A percentile compares a stretch with the other conserved stretches of the same genome.
Evolutionary conservation across 768 basidiomycete species (phyloP).

Genomic region (Termitomyces sp.): DNA sequence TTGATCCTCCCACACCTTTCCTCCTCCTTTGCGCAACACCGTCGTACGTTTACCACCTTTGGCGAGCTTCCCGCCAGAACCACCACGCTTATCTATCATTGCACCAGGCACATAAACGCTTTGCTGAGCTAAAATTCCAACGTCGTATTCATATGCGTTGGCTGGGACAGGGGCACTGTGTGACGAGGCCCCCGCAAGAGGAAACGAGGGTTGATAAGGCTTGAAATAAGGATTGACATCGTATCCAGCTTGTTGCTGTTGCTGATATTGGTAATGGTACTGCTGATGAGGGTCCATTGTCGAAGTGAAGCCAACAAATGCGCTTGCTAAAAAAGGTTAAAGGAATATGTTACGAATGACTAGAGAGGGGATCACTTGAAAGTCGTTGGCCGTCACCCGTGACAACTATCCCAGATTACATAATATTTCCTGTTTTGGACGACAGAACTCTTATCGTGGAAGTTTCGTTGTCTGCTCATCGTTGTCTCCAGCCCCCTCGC

Average conservation of each 20-base stretch:
- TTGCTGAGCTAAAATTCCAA: constrained; percentile 85
- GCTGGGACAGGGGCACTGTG: constrained; percentile 79
- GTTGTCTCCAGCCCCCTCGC: constrained; percentile 23
- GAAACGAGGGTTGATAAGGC: constrained; percentile 69
- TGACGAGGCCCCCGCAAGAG: constrained; percentile 57
- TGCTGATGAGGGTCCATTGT: constrained; percentile 42
- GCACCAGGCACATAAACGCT: constrained; percentile 91
- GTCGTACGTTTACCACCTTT: constrained; percentile 92
- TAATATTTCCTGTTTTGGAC: constrained; percentile 20
- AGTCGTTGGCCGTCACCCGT: background rate
- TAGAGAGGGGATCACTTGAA: background rate
- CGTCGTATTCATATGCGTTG: constrained; percentile 90
- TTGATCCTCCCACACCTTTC: constrained; percentile 98
- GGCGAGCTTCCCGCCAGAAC: constrained; percentile 77
- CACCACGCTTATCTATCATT: constrained; percentile 83
- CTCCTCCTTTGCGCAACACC: constrained; percentile 91
- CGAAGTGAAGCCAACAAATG: constrained; percentile 5
- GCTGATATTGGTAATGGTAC: constrained; percentile 43
- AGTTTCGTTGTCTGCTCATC: constrained; percentile 15
- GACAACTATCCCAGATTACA: constrained; percentile 14
- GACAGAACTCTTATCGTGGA: background rate
- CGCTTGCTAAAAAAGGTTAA: background rate
- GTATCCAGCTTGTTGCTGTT: constrained; percentile 44
- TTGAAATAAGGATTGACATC: constrained; percentile 82
- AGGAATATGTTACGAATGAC: background rate